A percentile compares a stretch with the other conserved stretches of the same genome.
phyloP scores from a whole-genome alignment of 768 basidiomycete genomes.

The Auriculariales sp. region DNA sequence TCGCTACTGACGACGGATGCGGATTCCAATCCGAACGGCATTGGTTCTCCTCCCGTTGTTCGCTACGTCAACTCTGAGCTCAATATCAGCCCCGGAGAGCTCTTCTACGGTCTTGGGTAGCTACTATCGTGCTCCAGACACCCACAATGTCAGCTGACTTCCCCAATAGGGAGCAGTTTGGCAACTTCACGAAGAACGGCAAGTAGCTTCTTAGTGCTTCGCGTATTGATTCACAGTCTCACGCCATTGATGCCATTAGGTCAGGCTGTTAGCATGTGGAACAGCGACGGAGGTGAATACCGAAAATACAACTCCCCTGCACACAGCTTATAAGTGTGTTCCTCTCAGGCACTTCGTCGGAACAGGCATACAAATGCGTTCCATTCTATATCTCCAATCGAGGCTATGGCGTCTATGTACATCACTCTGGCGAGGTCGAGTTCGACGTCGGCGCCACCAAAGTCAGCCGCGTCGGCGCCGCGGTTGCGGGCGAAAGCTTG shows the following conservation, averaged over 20 bases:
- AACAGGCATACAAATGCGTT: constrained; percentile 41
- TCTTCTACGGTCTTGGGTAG: constrained; percentile 19
- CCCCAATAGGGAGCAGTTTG: constrained; percentile 18
- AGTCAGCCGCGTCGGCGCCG: constrained; percentile 46
- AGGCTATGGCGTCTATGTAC: constrained; percentile 64
- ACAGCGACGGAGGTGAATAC: constrained; percentile 20
- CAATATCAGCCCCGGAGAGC: constrained; percentile 17
- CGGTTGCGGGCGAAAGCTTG: constrained; percentile 44
- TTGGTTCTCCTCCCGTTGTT: constrained; percentile 20
- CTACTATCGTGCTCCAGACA: neutral
- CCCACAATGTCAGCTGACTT: neutral
- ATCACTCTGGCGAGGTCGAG: constrained; percentile 52
- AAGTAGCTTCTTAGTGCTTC: constrained; percentile 6
- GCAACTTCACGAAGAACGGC: constrained; percentile 22
- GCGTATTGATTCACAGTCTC: neutral
- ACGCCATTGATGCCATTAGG: neutral
- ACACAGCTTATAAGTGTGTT: no score
- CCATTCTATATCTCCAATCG: constrained; percentile 58
- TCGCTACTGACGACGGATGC: constrained; percentile 42
- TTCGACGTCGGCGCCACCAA: constrained; percentile 36
- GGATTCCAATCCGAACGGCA: constrained; percentile 41
- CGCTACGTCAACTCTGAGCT: constrained; percentile 19
- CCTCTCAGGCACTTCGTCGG: constrained; percentile 5
- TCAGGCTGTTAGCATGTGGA: constrained; percentile 16
- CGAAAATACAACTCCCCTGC: no score